Percentiles rank a stretch among this genome's conserved stretches.
phyloP scores from a whole-genome alignment of 2,329 filamentous ascomycete species.

The Fusarium sp. region DNA sequence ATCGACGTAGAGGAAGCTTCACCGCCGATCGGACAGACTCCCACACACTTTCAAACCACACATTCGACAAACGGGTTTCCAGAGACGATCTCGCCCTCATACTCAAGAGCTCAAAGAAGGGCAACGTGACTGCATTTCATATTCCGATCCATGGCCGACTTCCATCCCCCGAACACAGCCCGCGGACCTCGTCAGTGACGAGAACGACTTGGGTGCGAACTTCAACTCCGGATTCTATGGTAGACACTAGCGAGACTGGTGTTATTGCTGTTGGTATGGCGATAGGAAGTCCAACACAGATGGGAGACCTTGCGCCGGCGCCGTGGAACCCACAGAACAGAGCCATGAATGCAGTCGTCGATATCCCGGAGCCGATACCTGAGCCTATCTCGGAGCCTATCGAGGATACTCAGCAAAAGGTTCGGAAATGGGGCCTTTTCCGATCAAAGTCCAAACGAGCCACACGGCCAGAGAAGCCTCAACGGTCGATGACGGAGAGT shows the following conservation, averaged over 20 bases:
- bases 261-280: slow-evolving; percentile 77
- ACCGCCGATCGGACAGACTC: slow-evolving; percentile 40
- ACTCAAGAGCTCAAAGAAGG: slow-evolving; percentile 47
- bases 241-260: slow-evolving; percentile 49
- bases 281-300: slow-evolving; percentile 74
- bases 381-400: slow-evolving; percentile 26
- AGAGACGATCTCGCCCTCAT: slow-evolving; percentile 58
- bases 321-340: slow-evolving; percentile 51
- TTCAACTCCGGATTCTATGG: slow-evolving; percentile 59
- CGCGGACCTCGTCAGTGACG: slow-evolving; percentile 49
- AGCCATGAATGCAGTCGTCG: slow-evolving; percentile 43
- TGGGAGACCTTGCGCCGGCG: slow-evolving; percentile 47
- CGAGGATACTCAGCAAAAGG: slow-evolving; percentile 59
- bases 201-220: slow-evolving; percentile 55
- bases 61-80: slow-evolving; percentile 59
- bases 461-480: slow-evolving; percentile 40
- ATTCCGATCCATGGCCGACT: slow-evolving; percentile 58
- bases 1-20: slow-evolving; percentile 44
- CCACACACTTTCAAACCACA: slow-evolving; percentile 33
- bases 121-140: slow-evolving; percentile 57
- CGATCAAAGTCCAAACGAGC: slow-evolving; percentile 56
- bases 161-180: slow-evolving; percentile 60
- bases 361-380: slow-evolving; percentile 33
- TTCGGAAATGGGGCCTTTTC: slow-evolving; percentile 72
- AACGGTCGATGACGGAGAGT: slow-evolving; percentile 45